Conservation (phyloP, 176 grass and related monocot species). For the Carex kokanica region DNA sequence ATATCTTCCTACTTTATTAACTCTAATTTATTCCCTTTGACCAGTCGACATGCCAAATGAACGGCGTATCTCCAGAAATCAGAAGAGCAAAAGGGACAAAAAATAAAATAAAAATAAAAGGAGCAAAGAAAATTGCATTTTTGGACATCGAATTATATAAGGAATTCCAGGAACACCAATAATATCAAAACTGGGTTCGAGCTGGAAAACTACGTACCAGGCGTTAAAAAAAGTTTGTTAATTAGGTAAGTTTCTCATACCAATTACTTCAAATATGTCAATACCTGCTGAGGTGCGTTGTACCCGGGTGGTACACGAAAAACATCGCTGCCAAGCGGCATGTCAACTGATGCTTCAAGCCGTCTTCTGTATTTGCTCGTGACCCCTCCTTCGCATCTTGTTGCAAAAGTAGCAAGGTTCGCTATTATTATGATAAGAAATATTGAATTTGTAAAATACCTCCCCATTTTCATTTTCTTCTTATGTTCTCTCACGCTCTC, state of each 20-base stretch:
- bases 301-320: slow-evolving; percentile 57
- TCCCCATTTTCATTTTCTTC: background rate
- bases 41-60: background rate
- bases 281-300: slow-evolving; percentile 79
- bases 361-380: slow-evolving; percentile 54
- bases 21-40: background rate
- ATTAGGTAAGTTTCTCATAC: background rate
- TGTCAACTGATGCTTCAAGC: slow-evolving; percentile 61
- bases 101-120: background rate
- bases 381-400: slow-evolving; percentile 21
- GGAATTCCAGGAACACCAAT: background rate
- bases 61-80: background rate
- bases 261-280: background rate
- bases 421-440: background rate
- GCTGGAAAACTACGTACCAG: background rate
- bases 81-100: background rate
- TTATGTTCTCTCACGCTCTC: background rate
- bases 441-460: background rate
- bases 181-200: background rate
- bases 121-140: background rate
- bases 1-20: background rate
- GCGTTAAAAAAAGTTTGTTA: background rate
- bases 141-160: background rate
- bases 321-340: slow-evolving; percentile 78
- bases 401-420: background rate